Base-by-base conservation (phyloP, 2,329 filamentous ascomycete species). In the Cryphonectria japonica region DNA sequence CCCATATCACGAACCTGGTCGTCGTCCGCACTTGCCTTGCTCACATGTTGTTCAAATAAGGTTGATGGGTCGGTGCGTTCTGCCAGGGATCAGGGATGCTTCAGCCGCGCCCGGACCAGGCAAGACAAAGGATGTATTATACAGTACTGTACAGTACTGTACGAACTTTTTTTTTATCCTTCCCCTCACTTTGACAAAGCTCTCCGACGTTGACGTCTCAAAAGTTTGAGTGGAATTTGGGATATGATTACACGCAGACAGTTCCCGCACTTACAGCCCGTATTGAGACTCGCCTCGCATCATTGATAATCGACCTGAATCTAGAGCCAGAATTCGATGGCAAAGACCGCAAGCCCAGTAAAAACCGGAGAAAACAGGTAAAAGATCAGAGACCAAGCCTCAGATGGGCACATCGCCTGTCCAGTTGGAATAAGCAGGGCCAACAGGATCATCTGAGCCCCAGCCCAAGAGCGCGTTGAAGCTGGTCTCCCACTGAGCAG, bases 21-120 rank as follows among this genome's bases (percentile, higher is more conserved):
- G 54, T 59, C 26, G 16, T 16, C n/a, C 39, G 43, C 19, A 14
- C 32, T 32, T 39, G 32, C 32, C 32, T 34, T 29, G 41, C 41
- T 50, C 43, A 16, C 13, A 65, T 46, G 70, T 60, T 54, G 70
- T 71, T 67, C 67, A 71, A 71, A 66, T 71, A 69, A 69, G 68
- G 70, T 65, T 65, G 63, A 29, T 50, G 41, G 41, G 34, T 61
- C 34, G 59, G 59, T 61, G 59, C 59, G 59, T 19, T 11, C 34
- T 22, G 57, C 29, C 59, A 39, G 59, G 59, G 59, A 61, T 61
- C 59, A 61, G 59, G 59, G 41, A 16, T 41, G 34, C 59, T 39
- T 39, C 54, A 19, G 34, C 8, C 59, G 39, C 16, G 43, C 63
- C 63, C 41, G 63, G 63, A 52, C 43, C 63, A 65, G 63, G 63